Conservation (phyloP, 1,284 basidiomycete genomes). For the Trametes pubescens region DNA sequence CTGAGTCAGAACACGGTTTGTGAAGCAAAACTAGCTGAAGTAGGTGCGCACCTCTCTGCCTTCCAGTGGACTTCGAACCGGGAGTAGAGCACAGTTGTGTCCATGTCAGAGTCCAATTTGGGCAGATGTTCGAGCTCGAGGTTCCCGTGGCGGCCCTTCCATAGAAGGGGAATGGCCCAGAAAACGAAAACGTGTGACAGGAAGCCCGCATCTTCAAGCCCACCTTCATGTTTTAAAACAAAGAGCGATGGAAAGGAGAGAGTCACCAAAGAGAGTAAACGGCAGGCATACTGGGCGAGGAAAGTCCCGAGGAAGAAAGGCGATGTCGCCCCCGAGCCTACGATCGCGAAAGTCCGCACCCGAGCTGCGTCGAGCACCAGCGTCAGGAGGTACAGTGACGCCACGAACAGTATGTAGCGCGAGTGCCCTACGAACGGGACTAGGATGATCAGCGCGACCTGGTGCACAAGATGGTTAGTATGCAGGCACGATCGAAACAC, state of each 20-base stretch:
- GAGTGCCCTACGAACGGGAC: slow-evolving; percentile 1
- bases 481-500: neutral
- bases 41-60: neutral
- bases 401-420: slow-evolving; percentile 5
- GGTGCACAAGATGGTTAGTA: neutral
- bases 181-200: slow-evolving; percentile 8
- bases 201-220: slow-evolving; percentile 4
- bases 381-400: slow-evolving; percentile 9
- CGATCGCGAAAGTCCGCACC: slow-evolving; percentile 6
- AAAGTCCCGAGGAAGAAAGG: slow-evolving; percentile 9
- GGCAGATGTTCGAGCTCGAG: slow-evolving; percentile 9
- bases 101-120: slow-evolving; percentile 11
- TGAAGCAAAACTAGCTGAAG: neutral
- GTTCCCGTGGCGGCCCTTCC: slow-evolving; percentile 7
- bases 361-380: slow-evolving; percentile 7
- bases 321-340: slow-evolving; percentile 5
- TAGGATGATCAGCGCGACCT: neutral
- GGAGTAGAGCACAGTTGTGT: slow-evolving; percentile 1
- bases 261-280: neutral
- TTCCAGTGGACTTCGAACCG: slow-evolving; percentile 7
- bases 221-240: neutral
- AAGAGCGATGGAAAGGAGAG: slow-evolving; percentile 5
- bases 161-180: slow-evolving; percentile 8
- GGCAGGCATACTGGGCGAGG: slow-evolving; percentile 6
- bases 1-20: neutral